Evolutionary conservation across 2,329 filamentous ascomycete genomes (phyloP).

Genomic region (Alternaria metachromatica): DNA sequence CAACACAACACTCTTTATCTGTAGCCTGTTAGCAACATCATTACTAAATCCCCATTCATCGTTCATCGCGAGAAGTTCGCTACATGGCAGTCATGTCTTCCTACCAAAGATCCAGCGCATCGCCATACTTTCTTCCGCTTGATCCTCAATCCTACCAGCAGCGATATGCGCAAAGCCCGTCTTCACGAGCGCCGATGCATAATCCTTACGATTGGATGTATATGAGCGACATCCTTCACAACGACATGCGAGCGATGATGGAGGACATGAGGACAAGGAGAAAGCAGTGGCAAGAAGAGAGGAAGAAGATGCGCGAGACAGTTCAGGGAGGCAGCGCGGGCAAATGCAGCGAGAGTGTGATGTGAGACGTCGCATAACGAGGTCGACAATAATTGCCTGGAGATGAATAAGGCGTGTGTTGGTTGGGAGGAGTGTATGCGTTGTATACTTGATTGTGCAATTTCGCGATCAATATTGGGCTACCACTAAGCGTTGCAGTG

Average conservation of each 20-base stretch:
- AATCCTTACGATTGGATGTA: conserved; percentile 2
- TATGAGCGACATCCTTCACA: conserved; percentile 3
- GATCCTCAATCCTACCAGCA: neutral
- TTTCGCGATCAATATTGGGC: neutral
- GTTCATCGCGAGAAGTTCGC: neutral
- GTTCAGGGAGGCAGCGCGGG: neutral
- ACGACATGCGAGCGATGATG: conserved; percentile 6
- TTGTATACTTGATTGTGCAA: neutral
- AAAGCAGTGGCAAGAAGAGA: conserved; percentile 7
- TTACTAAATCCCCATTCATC: neutral
- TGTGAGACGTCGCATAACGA: neutral
- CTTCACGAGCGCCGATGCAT: neutral
- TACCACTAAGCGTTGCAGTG: neutral
- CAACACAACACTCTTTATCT: neutral
- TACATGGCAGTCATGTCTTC: neutral
- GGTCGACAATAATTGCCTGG: neutral
- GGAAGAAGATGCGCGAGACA: neutral
- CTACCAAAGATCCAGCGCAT: neutral
- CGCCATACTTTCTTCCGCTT: neutral
- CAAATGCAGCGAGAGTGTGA: neutral
- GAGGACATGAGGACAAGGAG: conserved; percentile 11
- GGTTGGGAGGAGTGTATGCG: neutral
- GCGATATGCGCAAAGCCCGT: neutral
- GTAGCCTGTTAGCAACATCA: neutral
- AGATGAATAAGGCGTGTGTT: neutral